A percentile compares a stretch with the other conserved stretches of the same genome.
Conservation (phyloP, 768 basidiomycete genomes). For the Termitomyces sp. region DNA sequence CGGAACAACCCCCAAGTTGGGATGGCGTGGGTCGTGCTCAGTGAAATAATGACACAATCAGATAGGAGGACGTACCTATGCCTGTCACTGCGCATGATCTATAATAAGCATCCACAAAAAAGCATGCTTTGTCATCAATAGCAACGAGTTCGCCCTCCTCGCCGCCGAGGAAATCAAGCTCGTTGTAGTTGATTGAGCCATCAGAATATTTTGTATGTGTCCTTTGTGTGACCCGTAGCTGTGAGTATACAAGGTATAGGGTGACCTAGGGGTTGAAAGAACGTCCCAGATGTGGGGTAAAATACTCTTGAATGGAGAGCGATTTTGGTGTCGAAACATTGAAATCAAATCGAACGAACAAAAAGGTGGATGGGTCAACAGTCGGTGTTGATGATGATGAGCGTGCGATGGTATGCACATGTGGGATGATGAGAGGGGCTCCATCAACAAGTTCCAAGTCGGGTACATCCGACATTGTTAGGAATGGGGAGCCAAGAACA, state of each 20-base stretch:
- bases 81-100: slow-evolving; percentile 54
- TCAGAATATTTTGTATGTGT: slow-evolving; percentile 8
- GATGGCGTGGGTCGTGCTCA: not conserved
- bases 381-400: slow-evolving; percentile 46
- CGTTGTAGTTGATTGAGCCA: slow-evolving; percentile 46
- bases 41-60: not conserved
- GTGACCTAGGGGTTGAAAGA: slow-evolving; percentile 36
- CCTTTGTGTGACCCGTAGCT: slow-evolving; percentile 19
- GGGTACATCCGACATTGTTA: slow-evolving; percentile 34
- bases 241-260: slow-evolving; percentile 23
- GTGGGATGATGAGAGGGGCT: slow-evolving; percentile 24
- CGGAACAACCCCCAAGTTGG: not conserved
- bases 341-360: slow-evolving; percentile 42
- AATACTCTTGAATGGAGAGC: slow-evolving; percentile 37
- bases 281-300: slow-evolving; percentile 54
- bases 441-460: slow-evolving; percentile 30
- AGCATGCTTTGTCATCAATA: slow-evolving; percentile 77
- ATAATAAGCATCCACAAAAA: slow-evolving; percentile 34
- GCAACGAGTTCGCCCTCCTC: slow-evolving; percentile 79
- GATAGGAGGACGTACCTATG: slow-evolving; percentile 40
- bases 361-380: slow-evolving; percentile 38
- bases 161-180: slow-evolving; percentile 71
- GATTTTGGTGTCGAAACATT: slow-evolving; percentile 22
- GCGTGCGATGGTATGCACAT: slow-evolving; percentile 31
- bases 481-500: slow-evolving; percentile 42